Base-by-base conservation (phyloP, 2,329 filamentous ascomycete genomes). In the Aspergillus fumigatiaffinis region DNA sequence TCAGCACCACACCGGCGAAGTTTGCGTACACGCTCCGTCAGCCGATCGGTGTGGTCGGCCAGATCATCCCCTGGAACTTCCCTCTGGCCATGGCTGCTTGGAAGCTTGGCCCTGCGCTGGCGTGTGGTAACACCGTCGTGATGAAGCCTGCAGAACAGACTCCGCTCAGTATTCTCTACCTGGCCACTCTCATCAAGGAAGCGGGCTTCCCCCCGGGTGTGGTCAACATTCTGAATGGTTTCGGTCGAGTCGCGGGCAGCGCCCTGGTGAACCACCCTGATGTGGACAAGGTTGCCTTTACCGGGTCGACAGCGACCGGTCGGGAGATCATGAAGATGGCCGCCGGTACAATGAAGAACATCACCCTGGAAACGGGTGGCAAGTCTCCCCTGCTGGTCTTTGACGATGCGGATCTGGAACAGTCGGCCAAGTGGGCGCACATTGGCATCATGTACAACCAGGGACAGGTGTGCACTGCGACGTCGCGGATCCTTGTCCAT, bases 1-100 rank as follows among this genome's bases (percentile, higher is more conserved):
- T 94, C 48, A 59, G 63, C 57, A 72, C 71, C 55, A 68, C 66
- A 2, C 65, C 65, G 17, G 87, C 90, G 64, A 91, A 87, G 76
- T 91, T 95, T 79, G 88, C 90, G 80, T 95, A 94, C 80, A 92
- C 90, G 63, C 81, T 84, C 69, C 84, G 86, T 65, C 90, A 96
- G 82, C 90, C 91, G 9, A 79, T 87, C 63, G 89, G 89, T 75
- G 88, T 92, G 58, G 92, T 90, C 74, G 91, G 87, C 70, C 90
- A 94, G 76, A 92, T 93, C 71, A 93, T 94, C 68, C 90, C 90
- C 61, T 92, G 90, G 90, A 93, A 93, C 81, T 93, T 91, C 79
- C 90, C 90, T 7, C 79, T 93, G 49, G 84, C 90, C 71, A 92
- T 92, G 89, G 84, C 83, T 83, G 72, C 70, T n/a, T 73, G 71